Conservation (phyloP, 2,329 filamentous ascomycete species). For the Alternaria triticimaculans region DNA sequence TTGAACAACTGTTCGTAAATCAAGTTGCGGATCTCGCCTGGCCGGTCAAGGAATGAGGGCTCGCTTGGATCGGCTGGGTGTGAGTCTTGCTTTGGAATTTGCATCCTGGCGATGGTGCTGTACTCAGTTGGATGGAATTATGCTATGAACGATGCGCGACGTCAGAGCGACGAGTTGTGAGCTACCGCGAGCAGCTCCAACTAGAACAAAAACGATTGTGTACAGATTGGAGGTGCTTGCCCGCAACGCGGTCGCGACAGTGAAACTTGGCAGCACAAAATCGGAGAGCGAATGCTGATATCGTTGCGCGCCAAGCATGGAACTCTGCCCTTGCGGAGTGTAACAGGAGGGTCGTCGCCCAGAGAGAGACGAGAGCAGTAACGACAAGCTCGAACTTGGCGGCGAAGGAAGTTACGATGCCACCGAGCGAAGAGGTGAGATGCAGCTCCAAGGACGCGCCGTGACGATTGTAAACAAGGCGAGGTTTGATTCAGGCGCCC, state of each 20-base stretch:
- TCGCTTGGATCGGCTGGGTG: background rate
- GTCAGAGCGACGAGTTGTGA: background rate
- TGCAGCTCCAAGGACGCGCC: background rate
- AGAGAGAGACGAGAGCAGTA: background rate
- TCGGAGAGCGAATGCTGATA: background rate
- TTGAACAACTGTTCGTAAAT: slow-evolving; percentile 18
- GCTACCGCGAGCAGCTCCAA: background rate
- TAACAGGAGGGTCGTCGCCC: background rate
- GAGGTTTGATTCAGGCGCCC: background rate
- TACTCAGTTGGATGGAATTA: background rate
- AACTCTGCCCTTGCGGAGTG: background rate
- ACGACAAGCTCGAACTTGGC: background rate
- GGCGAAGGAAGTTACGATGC: accelerated
- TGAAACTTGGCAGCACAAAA: accelerated
- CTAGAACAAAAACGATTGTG: background rate
- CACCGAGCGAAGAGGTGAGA: background rate
- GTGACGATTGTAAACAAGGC: background rate
- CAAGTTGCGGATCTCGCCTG: slow-evolving; percentile 10
- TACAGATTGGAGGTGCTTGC: background rate
- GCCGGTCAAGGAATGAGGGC: background rate
- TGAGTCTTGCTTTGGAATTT: background rate
- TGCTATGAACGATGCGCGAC: background rate
- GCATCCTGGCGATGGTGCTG: background rate
- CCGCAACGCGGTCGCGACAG: background rate
- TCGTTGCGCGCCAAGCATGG: background rate